These are phyloP conservation scores for Penicillium egyptiacum DNA, from an alignment of 495 filamentous ascomycete species.

Conservation along the genomic window DNA sequence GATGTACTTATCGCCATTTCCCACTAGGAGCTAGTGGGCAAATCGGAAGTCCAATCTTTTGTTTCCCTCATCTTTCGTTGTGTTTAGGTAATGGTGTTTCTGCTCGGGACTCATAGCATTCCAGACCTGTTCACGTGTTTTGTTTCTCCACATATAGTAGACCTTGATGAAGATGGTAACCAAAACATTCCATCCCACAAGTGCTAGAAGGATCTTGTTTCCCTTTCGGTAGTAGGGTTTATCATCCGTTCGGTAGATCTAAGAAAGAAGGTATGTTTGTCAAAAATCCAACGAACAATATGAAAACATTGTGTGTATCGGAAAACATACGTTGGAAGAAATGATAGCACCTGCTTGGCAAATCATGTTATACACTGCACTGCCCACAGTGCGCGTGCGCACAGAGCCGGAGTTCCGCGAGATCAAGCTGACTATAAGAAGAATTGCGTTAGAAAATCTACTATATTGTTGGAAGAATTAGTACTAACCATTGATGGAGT, in stretches of 20 bases:
- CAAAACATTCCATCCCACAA: conserved; percentile 15
- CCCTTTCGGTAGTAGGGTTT: conserved; percentile 20
- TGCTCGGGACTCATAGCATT: conserved; percentile 16
- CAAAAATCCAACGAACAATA: background rate
- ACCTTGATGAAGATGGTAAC: conserved; percentile 25
- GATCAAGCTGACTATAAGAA: conserved; percentile 17
- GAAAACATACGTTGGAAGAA: conserved; percentile 15
- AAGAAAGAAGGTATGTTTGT: background rate
- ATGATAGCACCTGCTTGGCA: conserved; percentile 15
- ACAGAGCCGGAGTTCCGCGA: conserved; percentile 37
- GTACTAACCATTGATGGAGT: conserved; percentile 29
- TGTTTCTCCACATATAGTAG: conserved; percentile 39
- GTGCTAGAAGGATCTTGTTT: conserved; percentile 18
- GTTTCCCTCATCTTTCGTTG: conserved; percentile 33
- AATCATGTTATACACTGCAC: conserved; percentile 25
- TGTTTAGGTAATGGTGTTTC: conserved; percentile 15
- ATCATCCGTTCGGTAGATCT: conserved; percentile 16
- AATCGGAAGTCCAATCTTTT: conserved; percentile 37
- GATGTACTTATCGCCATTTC: background rate
- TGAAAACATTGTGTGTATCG: background rate
- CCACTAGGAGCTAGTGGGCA: conserved; percentile 16
- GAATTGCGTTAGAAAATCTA: background rate
- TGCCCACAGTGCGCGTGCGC: conserved; percentile 33
- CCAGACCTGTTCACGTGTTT: conserved; percentile 13
- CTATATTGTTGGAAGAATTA: background rate